phyloP scores from a whole-genome alignment of 1,139 yeast genomes.

The Pneumocystis oryctolagi region DNA sequence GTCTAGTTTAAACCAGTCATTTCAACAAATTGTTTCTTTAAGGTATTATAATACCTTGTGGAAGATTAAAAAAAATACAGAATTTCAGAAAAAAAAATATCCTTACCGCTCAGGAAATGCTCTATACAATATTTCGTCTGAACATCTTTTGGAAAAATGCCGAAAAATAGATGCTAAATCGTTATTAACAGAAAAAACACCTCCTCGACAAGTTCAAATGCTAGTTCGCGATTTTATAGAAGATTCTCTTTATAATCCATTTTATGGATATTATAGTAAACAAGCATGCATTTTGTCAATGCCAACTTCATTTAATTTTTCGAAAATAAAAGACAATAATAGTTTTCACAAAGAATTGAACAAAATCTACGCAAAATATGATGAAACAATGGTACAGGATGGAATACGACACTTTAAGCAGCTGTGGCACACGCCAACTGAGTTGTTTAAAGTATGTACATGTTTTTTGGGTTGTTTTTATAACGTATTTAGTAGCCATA shows the following conservation, averaged over 20 bases:
- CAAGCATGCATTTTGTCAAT: conserved; percentile 24
- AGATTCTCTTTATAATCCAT: conserved; percentile 67
- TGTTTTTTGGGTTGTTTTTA: not conserved
- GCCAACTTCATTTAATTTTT: conserved; percentile 38
- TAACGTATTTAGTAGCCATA: conserved; percentile 31
- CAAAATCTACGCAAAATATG: conserved; percentile 33
- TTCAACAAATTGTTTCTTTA: not conserved
- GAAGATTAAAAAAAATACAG: not conserved
- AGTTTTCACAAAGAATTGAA: conserved; percentile 9
- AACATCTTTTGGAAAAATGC: not conserved
- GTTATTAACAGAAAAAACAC: conserved; percentile 5
- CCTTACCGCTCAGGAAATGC: not conserved
- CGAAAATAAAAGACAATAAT: conserved; percentile 5
- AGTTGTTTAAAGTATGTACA: conserved; percentile 35
- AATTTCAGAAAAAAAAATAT: not conserved
- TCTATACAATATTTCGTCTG: not conserved
- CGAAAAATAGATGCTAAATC: not conserved
- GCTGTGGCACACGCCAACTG: conserved; percentile 86
- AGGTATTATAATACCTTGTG: not conserved
- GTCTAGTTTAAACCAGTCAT: not conserved
- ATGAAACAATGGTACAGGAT: conserved; percentile 29
- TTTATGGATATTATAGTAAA: conserved; percentile 66
- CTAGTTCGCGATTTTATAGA: conserved; percentile 65
- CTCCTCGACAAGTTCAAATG: conserved; percentile 53
- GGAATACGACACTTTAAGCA: conserved; percentile 31